These are phyloP conservation scores for Asparagopsis taxiformis DNA, from an alignment of 31 red algal genomes.

Conservation along the genomic window DNA sequence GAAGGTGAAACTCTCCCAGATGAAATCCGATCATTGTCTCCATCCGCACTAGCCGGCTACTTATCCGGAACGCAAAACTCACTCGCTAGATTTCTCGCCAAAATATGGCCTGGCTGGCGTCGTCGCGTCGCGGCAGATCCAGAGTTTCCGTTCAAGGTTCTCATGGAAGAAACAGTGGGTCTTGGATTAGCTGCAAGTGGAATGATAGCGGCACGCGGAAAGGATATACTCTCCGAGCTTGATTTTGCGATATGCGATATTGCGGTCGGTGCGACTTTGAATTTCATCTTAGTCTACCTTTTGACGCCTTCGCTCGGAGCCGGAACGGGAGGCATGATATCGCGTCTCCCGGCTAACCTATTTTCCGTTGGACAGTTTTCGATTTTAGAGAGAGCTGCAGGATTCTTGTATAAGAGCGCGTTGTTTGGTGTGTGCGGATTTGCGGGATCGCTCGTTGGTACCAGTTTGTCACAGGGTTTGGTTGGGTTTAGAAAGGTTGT, in stretches of 20 bases:
- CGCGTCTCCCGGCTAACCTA: constrained; percentile 60
- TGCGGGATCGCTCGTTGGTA: constrained; percentile 68
- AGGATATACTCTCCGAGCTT: constrained; percentile 75
- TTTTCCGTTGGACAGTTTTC: constrained; percentile 51
- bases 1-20: constrained; percentile 12
- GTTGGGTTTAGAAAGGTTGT: constrained; percentile 36
- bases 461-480: constrained; percentile 34
- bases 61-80: constrained; percentile 17
- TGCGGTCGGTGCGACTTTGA: constrained; percentile 82
- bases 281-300: constrained; percentile 86
- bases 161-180: constrained; percentile 95
- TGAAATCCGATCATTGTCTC: constrained; percentile 14
- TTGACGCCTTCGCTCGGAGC: constrained; percentile 55
- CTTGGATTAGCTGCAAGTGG: constrained; percentile 79
- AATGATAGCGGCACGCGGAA: constrained; percentile 88
- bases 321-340: constrained; percentile 4
- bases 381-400: constrained; percentile 26
- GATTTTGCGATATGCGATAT: constrained; percentile 86
- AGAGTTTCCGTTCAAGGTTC: constrained; percentile 90
- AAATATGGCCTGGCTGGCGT: constrained; percentile 79
- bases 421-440: constrained; percentile 81
- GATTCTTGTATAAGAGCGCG: constrained; percentile 67
- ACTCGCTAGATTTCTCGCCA: constrained; percentile 20
- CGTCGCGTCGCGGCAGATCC: constrained; percentile 73
- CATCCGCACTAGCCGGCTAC: constrained; percentile 18